Evolutionary conservation across 768 basidiomycete species (phyloP).

Genomic region (Mrakia frigida): DNA sequence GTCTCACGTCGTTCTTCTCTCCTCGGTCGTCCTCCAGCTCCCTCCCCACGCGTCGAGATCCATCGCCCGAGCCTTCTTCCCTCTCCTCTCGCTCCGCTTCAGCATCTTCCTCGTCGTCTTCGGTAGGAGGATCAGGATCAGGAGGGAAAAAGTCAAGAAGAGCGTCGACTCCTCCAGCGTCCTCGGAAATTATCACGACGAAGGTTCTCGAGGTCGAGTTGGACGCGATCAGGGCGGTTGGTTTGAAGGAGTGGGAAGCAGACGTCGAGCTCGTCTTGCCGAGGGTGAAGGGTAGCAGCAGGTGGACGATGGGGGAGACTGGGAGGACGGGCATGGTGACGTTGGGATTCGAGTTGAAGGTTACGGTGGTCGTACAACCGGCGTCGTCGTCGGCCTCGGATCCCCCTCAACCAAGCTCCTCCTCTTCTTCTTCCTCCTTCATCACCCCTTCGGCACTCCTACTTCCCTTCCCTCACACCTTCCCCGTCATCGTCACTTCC

Average conservation of each 20-base stretch:
- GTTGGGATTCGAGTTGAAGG: neutral
- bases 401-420: neutral
- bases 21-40: neutral
- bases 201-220: slow-evolving; percentile 1
- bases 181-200: neutral
- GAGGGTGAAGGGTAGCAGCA: neutral
- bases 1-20: slow-evolving; percentile 18
- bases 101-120: slow-evolving; percentile 4
- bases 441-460: slow-evolving; percentile 1
- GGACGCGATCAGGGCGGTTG: neutral
- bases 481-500: neutral
- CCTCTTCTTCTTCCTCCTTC: neutral
- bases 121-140: neutral
- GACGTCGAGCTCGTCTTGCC: neutral
- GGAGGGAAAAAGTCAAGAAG: neutral
- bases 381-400: neutral
- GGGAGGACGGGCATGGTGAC: neutral
- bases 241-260: neutral
- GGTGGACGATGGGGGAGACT: slow-evolving; percentile 12
- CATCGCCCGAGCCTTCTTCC: neutral
- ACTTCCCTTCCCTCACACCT: neutral
- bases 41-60: neutral
- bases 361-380: slow-evolving; percentile 1
- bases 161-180: neutral
- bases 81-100: neutral